Percentiles rank a stretch among this genome's conserved stretches.
phyloP scores from a whole-genome alignment of 805 yeast genomes.

The Zygosaccharomyces pseudorouxii region DNA sequence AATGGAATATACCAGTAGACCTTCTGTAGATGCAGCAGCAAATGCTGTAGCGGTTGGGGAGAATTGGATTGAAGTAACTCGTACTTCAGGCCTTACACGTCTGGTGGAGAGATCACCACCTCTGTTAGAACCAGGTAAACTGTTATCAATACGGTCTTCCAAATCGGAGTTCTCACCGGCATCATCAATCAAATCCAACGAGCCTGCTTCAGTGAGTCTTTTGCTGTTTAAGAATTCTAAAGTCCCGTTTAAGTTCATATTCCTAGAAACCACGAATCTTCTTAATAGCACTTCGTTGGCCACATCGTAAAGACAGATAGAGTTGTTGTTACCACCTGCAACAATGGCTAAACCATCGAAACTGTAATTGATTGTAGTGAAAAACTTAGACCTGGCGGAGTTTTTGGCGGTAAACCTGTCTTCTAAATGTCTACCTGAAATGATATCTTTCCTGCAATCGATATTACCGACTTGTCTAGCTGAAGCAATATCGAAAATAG shows the following conservation, averaged over 20 bases:
- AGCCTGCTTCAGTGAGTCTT: constrained; percentile 83
- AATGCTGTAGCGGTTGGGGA: constrained; percentile 89
- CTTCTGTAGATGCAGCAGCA: constrained; percentile 95
- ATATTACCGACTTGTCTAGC: constrained; percentile 78
- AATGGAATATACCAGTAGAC: constrained; percentile 74
- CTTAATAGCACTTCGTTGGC: constrained; percentile 80
- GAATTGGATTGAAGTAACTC: constrained; percentile 72
- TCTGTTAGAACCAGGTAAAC: constrained; percentile 82
- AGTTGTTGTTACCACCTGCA: constrained; percentile 92
- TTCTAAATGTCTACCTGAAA: constrained; percentile 74
- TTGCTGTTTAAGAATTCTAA: constrained; percentile 70
- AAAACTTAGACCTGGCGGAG: constrained; percentile 77
- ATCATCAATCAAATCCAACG: constrained; percentile 72
- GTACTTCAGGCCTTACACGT: constrained; percentile 71
- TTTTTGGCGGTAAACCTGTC: constrained; percentile 80
- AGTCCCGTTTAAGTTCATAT: constrained; percentile 91
- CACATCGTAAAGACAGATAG: constrained; percentile 86
- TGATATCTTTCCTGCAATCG: constrained; percentile 82
- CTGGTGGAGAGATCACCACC: constrained; percentile 76
- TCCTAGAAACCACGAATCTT: constrained; percentile 78
- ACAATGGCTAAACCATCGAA: constrained; percentile 84
- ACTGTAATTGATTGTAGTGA: constrained; percentile 76
- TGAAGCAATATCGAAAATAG: constrained; percentile 76
- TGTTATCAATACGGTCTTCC: constrained; percentile 70
- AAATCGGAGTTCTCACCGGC: constrained; percentile 82